Evolutionary conservation across 2,329 filamentous ascomycete genomes (phyloP).

Genomic region (Tothia fuscella): DNA sequence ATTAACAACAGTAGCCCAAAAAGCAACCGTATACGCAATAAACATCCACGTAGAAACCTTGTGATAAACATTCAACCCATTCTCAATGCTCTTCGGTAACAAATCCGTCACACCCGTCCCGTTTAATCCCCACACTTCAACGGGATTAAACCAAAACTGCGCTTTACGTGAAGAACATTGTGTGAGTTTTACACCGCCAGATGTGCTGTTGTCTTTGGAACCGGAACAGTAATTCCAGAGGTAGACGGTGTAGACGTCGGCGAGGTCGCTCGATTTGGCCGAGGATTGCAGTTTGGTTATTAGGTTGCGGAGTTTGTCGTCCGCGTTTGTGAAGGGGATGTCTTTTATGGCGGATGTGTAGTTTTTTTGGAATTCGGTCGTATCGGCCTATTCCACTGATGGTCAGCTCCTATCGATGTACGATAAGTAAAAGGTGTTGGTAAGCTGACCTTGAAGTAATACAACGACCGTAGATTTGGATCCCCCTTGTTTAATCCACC

Average conservation of each 20-base stretch:
- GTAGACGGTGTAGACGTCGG: constrained; percentile 67
- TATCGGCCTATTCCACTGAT: constrained; percentile 38
- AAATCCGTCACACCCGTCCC: constrained; percentile 35
- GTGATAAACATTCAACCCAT: constrained; percentile 60
- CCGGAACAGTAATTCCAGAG: constrained; percentile 81
- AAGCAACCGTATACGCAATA: constrained; percentile 64
- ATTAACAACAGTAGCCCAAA: constrained; percentile 57
- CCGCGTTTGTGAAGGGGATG: constrained; percentile 14
- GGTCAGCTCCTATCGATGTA: no score
- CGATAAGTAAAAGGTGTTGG: no score
- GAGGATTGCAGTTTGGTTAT: constrained; percentile 27
- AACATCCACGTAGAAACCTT: constrained; percentile 71
- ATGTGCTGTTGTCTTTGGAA: constrained; percentile 41
- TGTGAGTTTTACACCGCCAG: constrained; percentile 31
- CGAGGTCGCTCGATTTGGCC: constrained; percentile 37
- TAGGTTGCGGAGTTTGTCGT: constrained; percentile 19
- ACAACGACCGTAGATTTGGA: constrained; percentile 8
- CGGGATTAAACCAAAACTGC: constrained; percentile 63
- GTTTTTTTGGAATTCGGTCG: constrained; percentile 42
- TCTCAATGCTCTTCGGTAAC: constrained; percentile 54
- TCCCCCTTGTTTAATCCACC: constrained; percentile 39
- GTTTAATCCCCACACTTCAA: constrained; percentile 55
- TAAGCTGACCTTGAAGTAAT: constrained; percentile 36
- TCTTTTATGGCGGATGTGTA: constrained; percentile 14
- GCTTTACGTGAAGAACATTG: constrained; percentile 60